Conservation (phyloP, 768 basidiomycete genomes). For the Lentinula detonsa region DNA sequence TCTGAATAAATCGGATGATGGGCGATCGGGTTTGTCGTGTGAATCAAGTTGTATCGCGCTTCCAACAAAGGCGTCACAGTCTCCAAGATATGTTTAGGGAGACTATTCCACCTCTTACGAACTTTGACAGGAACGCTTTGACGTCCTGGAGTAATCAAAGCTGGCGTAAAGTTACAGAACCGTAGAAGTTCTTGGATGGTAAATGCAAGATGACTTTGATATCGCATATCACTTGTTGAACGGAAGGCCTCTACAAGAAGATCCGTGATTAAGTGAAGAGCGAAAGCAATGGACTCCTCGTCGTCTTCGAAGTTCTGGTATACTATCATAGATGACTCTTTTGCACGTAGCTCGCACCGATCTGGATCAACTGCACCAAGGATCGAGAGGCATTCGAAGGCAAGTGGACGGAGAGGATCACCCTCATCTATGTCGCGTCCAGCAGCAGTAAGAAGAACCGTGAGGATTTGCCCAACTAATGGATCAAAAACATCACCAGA, state of each 20-base stretch:
- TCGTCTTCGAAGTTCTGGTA: slow-evolving; percentile 78
- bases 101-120: slow-evolving; percentile 67
- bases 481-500: slow-evolving; percentile 87
- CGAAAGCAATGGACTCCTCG: slow-evolving; percentile 71
- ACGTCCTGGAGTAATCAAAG: slow-evolving; percentile 53
- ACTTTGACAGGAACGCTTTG: slow-evolving; percentile 57
- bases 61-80: slow-evolving; percentile 82
- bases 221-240: slow-evolving; percentile 89
- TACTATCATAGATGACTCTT: slow-evolving; percentile 64
- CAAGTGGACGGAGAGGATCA: slow-evolving; percentile 59
- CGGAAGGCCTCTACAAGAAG: slow-evolving; percentile 87
- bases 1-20: slow-evolving; percentile 75
- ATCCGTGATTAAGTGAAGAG: slow-evolving; percentile 78
- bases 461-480: slow-evolving; percentile 60
- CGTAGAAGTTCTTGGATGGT: slow-evolving; percentile 87
- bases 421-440: slow-evolving; percentile 74
- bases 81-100: slow-evolving; percentile 82
- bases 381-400: slow-evolving; percentile 88
- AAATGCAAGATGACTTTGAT: slow-evolving; percentile 85
- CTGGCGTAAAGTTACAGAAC: slow-evolving; percentile 80
- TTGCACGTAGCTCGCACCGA: slow-evolving; percentile 63
- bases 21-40: slow-evolving; percentile 29
- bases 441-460: slow-evolving; percentile 60
- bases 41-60: slow-evolving; percentile 51
- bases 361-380: slow-evolving; percentile 95